Evolutionary conservation across 2,329 filamentous ascomycete species (phyloP).

Genomic region (Curvularia sp.): DNA sequence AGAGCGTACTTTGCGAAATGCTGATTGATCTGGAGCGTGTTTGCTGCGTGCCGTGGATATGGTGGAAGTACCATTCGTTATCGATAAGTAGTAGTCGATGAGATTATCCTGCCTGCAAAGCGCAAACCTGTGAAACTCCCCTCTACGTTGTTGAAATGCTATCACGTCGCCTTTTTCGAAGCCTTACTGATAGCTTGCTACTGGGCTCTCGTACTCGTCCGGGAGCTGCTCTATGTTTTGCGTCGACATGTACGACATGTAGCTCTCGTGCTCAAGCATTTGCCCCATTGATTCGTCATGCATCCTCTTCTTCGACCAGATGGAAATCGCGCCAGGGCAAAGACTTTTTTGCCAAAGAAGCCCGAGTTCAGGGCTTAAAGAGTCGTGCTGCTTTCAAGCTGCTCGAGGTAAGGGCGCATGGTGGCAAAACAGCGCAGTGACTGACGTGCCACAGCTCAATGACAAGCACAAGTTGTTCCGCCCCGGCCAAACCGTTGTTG

Average conservation of each 20-base stretch:
- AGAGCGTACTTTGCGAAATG: background rate
- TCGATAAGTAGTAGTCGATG: slow-evolving; percentile 17
- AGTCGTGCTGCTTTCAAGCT: slow-evolving; percentile 94
- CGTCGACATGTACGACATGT: slow-evolving; percentile 24
- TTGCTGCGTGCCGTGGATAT: background rate
- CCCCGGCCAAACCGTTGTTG: slow-evolving; percentile 83
- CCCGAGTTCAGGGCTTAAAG: slow-evolving; percentile 80
- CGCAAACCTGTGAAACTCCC: slow-evolving; percentile 8
- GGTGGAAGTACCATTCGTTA: slow-evolving; percentile 6
- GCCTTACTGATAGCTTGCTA: slow-evolving; percentile 47
- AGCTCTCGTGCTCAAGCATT: slow-evolving; percentile 9
- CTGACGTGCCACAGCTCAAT: slow-evolving; percentile 69
- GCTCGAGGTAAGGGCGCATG: slow-evolving; percentile 68
- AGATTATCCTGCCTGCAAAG: slow-evolving; percentile 5
- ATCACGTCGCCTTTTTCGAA: slow-evolving; percentile 46
- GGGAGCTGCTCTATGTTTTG: slow-evolving; percentile 19
- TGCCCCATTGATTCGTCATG: slow-evolving; percentile 20
- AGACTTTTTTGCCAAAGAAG: slow-evolving; percentile 76
- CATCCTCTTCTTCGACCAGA: slow-evolving; percentile 68
- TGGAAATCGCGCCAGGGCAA: slow-evolving; percentile 82
- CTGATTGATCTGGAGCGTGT: slow-evolving; percentile 37
- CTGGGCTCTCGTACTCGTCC: slow-evolving; percentile 21
- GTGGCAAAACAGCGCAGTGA: slow-evolving; percentile 1
- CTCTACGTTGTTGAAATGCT: slow-evolving; percentile 40
- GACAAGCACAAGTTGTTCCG: slow-evolving; percentile 80